Conservation (phyloP, 1,284 basidiomycete species). For the Sanghuangporus weigelae region DNA sequence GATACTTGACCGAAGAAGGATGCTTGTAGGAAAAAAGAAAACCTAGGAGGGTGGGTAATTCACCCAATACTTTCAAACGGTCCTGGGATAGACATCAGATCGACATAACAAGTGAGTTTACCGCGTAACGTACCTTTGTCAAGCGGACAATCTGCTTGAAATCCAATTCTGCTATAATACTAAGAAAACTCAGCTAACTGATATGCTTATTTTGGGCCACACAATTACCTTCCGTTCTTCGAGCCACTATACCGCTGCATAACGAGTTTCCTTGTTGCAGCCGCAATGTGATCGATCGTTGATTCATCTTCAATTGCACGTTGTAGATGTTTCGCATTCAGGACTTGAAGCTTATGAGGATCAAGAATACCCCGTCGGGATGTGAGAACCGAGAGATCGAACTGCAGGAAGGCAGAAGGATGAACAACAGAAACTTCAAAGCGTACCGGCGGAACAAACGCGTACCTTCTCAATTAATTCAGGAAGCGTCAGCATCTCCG, state of each 20-base stretch:
- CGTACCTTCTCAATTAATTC: slow-evolving; percentile 61
- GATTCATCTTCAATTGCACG: slow-evolving; percentile 19
- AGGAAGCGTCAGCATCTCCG: slow-evolving; percentile 54
- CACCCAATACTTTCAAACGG: slow-evolving; percentile 11
- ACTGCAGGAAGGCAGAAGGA: slow-evolving; percentile 35
- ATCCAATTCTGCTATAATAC: slow-evolving; percentile 1
- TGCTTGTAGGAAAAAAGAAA: slow-evolving; percentile 8
- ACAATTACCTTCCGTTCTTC: not conserved
- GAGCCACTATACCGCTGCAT: not conserved
- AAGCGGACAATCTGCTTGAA: slow-evolving; percentile 1
- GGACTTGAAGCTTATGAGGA: slow-evolving; percentile 61
- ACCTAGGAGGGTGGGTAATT: slow-evolving; percentile 4
- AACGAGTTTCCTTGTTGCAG: not conserved
- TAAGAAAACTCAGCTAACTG: not conserved
- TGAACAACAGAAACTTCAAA: not conserved
- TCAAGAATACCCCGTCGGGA: slow-evolving; percentile 74
- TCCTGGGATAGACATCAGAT: not conserved
- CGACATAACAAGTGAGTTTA: not conserved
- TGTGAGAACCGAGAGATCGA: slow-evolving; percentile 66
- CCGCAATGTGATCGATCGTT: not conserved
- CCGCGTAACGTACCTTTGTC: slow-evolving; percentile 3
- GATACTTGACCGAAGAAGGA: not conserved
- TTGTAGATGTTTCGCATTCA: slow-evolving; percentile 76
- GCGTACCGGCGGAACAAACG: not conserved
- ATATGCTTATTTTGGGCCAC: not conserved